A percentile compares a stretch with the other conserved stretches of the same genome.
Conservation (phyloP, 176 grass and related monocot genomes). For the Hordeum vulgare region DNA sequence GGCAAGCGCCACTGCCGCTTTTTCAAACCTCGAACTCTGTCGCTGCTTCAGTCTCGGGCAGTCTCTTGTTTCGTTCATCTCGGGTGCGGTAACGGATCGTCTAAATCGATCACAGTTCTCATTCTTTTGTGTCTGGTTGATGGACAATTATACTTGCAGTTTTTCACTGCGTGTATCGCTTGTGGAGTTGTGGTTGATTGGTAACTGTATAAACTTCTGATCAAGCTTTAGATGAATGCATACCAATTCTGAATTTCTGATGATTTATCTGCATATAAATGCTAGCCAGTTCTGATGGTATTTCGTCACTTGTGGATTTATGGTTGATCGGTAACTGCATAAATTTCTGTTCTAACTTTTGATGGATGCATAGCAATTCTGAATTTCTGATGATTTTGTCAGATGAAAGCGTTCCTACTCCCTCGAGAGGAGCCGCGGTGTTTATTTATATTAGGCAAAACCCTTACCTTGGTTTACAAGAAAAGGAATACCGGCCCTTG, state of each 20-base stretch:
- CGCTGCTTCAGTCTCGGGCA: neutral
- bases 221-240: neutral
- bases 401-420: too few species aligned
- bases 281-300: neutral
- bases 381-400: neutral
- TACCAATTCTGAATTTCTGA: neutral
- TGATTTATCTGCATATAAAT: neutral
- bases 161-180: neutral
- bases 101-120: neutral
- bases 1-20: neutral
- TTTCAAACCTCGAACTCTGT: neutral
- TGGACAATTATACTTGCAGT: neutral
- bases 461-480: too few species aligned
- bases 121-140: neutral
- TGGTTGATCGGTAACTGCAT: neutral
- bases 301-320: neutral
- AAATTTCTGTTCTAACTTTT: neutral
- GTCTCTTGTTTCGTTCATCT: neutral
- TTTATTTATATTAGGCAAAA: too few species aligned
- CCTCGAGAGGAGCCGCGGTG: too few species aligned
- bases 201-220: neutral
- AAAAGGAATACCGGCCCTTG: too few species aligned
- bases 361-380: neutral
- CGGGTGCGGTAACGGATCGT: neutral
- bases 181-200: neutral